phyloP scores from a whole-genome alignment of 192 early-diverging fungal species.

The Lobulomyces angularis region DNA sequence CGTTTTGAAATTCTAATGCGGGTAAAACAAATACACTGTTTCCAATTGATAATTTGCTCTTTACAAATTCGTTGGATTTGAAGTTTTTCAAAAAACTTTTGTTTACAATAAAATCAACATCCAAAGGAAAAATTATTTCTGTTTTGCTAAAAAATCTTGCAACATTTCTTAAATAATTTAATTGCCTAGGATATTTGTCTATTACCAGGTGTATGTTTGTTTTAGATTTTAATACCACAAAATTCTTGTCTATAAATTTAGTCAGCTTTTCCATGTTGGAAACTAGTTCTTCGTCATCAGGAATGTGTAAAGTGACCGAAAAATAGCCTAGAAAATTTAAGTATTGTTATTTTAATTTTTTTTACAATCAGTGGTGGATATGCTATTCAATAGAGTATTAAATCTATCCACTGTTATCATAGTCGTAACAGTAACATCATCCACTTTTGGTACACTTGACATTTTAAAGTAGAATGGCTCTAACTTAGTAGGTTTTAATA shows the following conservation, averaged over 20 bases:
- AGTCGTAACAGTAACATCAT: conserved; percentile 48
- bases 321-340: conserved; percentile 6
- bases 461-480: conserved; percentile 49
- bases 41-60: conserved; percentile 26
- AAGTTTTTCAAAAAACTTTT: conserved; percentile 34
- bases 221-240: conserved; percentile 29
- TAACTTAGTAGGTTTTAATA: conserved; percentile 47
- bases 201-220: conserved; percentile 48
- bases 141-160: conserved; percentile 47
- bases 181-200: conserved; percentile 46
- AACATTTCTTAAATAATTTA: conserved; percentile 55
- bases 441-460: conserved; percentile 24
- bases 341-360: not conserved
- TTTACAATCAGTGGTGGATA: conserved; percentile 33
- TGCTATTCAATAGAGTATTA: conserved; percentile 31
- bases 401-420: conserved; percentile 45
- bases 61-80: conserved; percentile 14
- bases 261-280: conserved; percentile 31
- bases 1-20: conserved; percentile 42
- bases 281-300: conserved; percentile 36
- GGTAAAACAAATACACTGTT: conserved; percentile 44
- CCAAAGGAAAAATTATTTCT: conserved; percentile 46
- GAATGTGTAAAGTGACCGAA: conserved; percentile 45
- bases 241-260: conserved; percentile 34
- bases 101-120: conserved; percentile 49